Evolutionary conservation across 306 rosid species (phyloP).

Genomic region (Benincasa hispida): DNA sequence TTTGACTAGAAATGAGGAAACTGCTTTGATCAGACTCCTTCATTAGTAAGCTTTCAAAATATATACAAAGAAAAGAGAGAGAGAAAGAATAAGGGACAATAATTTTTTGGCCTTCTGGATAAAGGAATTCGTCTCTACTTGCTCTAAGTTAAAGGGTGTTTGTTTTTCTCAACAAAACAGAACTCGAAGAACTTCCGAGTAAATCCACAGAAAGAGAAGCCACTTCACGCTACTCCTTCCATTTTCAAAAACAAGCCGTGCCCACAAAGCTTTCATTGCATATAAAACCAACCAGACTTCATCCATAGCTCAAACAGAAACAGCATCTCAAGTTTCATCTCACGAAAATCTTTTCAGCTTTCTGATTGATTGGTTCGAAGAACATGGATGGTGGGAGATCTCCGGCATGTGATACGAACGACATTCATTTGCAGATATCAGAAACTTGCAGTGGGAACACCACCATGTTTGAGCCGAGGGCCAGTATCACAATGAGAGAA

Average conservation of each 20-base stretch:
- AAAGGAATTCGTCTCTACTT: not conserved
- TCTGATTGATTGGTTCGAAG: not conserved
- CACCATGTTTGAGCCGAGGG: slow-evolving; percentile 46
- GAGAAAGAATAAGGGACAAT: not conserved
- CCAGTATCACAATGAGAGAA: slow-evolving; percentile 31
- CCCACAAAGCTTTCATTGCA: slow-evolving; percentile 19
- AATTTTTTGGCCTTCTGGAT: not conserved
- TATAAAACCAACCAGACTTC: not conserved
- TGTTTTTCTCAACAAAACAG: not conserved
- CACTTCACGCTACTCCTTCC: slow-evolving; percentile 27
- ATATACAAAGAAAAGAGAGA: not conserved
- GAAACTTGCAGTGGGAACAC: slow-evolving; percentile 27
- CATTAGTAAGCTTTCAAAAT: not conserved
- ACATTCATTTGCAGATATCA: slow-evolving; percentile 33
- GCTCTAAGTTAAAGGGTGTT: slow-evolving; percentile 3
- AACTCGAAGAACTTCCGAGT: slow-evolving; percentile 6
- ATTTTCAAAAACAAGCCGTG: slow-evolving; percentile 26
- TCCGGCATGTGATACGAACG: slow-evolving; percentile 20
- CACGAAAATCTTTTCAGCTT: not conserved
- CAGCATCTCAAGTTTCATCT: not conserved
- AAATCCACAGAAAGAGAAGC: slow-evolving; percentile 17
- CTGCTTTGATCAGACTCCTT: not conserved
- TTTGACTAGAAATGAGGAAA: not conserved
- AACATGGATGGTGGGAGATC: slow-evolving; percentile 34
- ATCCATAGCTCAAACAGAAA: not conserved